Evolutionary conservation across 73 alveolate species (phyloP), one percentile per base, ranked within the genome.

Genomic region (Breviolum minutum): DNA sequence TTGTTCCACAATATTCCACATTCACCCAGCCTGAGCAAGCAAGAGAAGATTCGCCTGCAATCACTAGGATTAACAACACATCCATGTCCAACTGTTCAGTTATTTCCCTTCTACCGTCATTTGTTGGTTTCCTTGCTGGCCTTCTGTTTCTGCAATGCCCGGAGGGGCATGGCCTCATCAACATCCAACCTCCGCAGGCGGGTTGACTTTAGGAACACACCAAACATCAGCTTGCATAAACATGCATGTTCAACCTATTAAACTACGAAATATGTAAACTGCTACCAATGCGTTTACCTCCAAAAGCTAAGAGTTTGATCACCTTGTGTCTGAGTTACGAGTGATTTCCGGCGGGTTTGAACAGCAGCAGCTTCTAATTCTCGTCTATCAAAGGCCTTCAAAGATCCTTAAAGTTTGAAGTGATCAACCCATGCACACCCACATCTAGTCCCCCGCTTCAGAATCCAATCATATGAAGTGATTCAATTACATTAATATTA

Each of bases 151-250:
- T 20, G 70, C 73, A 88, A 32, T 19, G 85, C 95, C 2, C 95
- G 95, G 54, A 88, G 63, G 9, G 95, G 95, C 95, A 73, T 20
- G 10, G 95, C 85, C 54, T 88, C 95, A 68, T 88, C 95, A 29
- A 32, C 24, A 17, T 88, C 95, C 95, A 68, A 74, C 95, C 95
- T 88, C 32, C 48, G 62, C 63, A 77, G 17, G 87, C 29, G 16
- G 8, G 87, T 1, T 20, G 26, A 10, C 10, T 10, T 11, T 30
- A 63, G n/a, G 77, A 68, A 22, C 77, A 68, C 6, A 22, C 17
- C 24, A 14, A 14, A 22, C 77, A 68, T 22, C n/a, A 68, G 17
- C 24, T 22, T 68, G 77, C 77, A 68, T 14, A 14, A 17, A 6
- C 77, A 6, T 14, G 77, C 24, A 68, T 22, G 24, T 17, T 17